Evolutionary conservation across 179 eudicot species (phyloP), one percentile per base, ranked within the genome.

Genomic region (Beta corolliflora): DNA sequence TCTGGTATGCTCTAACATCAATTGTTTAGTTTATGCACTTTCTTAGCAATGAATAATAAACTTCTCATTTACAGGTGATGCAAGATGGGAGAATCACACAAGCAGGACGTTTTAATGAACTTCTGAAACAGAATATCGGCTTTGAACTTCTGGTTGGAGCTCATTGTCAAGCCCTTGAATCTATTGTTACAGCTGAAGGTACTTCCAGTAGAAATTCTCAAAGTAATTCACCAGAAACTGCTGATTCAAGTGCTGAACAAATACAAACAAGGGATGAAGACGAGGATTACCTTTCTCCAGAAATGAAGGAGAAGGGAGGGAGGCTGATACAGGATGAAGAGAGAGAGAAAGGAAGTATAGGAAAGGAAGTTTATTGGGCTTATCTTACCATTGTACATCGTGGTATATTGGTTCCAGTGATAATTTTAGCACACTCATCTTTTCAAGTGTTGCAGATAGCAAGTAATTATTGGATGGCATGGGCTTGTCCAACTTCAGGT

Each of bases 401-500:
- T 23, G 99, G 99, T 48, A 78, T 77, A 67, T 84, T 94, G 78
- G 88, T 96, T 56, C 99, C 99, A 5, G 58, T 94, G 61, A 96
- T 96, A 60, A 25, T 96, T 61, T 80, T 96, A 58, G 97, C 94
- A 5, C 98, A 96, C 36, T 87, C 91, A 46, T 85, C 88, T 36
- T 96, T 96, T 80, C 99, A 96, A 83, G 89, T 84, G 64, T 71
- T 94, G 74, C 98, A 96, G 85, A 87, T 96, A 75, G 88, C 89
- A 15, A 94, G 98, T 86, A 96, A 94, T 77, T 96, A 94, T 77
- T 96, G 99, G 99, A 94, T 96, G 97, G 96, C 99, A 56, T 96
- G 97, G 98, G 91, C 95, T 56, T 91, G 93, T 89, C 98, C 95
- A 70, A 60, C 93, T 2, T 84, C 91, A n/a, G 89, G 84, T 54